Evolutionary conservation across 768 basidiomycete species (phyloP), one percentile per base, ranked within the genome.

Genomic region (Candolleomyces eurysporus): DNA sequence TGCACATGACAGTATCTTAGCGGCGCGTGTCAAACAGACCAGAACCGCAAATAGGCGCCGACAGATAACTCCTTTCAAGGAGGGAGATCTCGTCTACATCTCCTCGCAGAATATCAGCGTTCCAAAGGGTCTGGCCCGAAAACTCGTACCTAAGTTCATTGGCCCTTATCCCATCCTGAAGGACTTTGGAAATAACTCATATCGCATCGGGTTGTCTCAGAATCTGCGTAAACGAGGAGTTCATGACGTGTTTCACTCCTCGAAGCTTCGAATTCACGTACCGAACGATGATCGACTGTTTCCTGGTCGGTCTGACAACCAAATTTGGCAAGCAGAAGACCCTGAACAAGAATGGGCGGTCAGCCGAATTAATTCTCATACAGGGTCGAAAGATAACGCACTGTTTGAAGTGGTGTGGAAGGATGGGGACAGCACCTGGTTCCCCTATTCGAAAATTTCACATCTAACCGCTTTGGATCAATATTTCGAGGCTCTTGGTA

Each of bases 231-330:
- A 62, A 10, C 19, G 48, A n/a, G 69, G 60, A n/a, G 62, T 74
- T 1, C 70, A 72, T 57, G 69, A 72, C 2, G 69, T 66, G 0
- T 79, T 78, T 64, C 76, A 81, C 54, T 63, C 69, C 0, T 73
- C 71, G 7, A 63, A 73, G 36, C 65, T 79, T 0, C 11, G 64
- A 0, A 63, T 61, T 2, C 69, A 70, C 48, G 17, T 64, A 3
- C 62, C 73, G 0, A 80, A 79, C 58, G 71, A 79, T 57, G 53
- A 68, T 32, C 0, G 19, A 0, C 57, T 68, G 0, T 80, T 79
- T 59, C 76, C 77, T 0, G 63, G 64, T 0, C 66, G 73, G 0
- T 57, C 63, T 9, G 52, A 65, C n/a, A 22, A 61, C 5, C 63
- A 66, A 42, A 62, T 73, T 0, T 61, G 60, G 39, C 65, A 68